phyloP scores from a whole-genome alignment of 495 filamentous ascomycete species.

The Penicillium lagena region DNA sequence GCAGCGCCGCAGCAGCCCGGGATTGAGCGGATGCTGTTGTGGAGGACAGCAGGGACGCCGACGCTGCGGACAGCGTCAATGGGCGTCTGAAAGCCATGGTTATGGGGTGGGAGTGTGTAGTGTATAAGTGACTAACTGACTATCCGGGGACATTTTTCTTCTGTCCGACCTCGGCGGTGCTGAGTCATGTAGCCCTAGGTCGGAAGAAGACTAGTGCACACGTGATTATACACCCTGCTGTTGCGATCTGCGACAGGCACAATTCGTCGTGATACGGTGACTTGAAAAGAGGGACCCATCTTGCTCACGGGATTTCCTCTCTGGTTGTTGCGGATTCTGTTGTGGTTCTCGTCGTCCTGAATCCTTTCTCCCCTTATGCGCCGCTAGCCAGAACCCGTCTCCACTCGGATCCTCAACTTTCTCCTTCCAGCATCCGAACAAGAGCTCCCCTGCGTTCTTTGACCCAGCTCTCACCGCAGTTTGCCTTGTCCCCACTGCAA shows the following conservation, averaged over 20 bases:
- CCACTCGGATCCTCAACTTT: neutral
- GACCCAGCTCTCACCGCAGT: neutral
- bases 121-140: no score
- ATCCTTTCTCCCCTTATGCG: no score
- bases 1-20: slow-evolving; percentile 26
- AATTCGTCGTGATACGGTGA: neutral
- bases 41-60: slow-evolving; percentile 30
- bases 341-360: no score
- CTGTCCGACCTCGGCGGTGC: slow-evolving; percentile 35
- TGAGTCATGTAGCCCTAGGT: slow-evolving; percentile 17
- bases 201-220: no score
- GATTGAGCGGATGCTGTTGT: slow-evolving; percentile 24
- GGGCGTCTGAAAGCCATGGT: slow-evolving; percentile 46
- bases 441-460: slow-evolving; percentile 3
- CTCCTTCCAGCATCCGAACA: slow-evolving; percentile 19
- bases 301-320: no score
- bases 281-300: neutral
- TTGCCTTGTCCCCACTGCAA: slow-evolving; percentile 21
- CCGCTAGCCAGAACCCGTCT: neutral
- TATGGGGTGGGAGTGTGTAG: slow-evolving; percentile 9
- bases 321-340: no score
- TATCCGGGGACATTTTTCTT: slow-evolving; percentile 24
- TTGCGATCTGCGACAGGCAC: no score
- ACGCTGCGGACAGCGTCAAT: slow-evolving; percentile 34
- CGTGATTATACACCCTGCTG: no score